Base-by-base conservation (phyloP, 2,329 filamentous ascomycete genomes). In the Rutstroemia sp. region DNA sequence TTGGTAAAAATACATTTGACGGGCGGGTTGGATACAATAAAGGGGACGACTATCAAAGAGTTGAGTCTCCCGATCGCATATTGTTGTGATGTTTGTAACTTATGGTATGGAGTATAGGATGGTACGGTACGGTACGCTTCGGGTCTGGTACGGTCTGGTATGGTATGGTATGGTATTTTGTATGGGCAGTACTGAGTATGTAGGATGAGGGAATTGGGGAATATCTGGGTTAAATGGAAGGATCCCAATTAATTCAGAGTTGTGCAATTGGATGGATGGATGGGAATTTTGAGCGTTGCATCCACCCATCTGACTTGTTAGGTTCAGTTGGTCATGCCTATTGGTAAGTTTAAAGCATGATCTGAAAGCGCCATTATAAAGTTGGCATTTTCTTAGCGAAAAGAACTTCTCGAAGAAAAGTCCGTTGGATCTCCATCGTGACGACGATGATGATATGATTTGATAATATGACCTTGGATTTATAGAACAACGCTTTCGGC, bases 161-260 rank as follows among this genome's bases (percentile, higher is more conserved):
- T 30, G 10, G 27, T 7, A 30, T 30, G 10, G 27, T 30, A 14
- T 41, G 19, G 19, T 19, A 19, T 19, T 19, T 19, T 37, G 50
- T 37, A 34, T 23, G 39, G 39, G 17, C 9, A n/a, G 39, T 42
- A 19, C 9, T 42, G 39, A 34, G 25, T 19, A 37, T 34, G 50
- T 45, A 34, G 21, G 39, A 39, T 48, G 19, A 53, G 17, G 30
- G 37, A 46, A 12, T 45, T 44, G 39, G 50, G 25, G 38, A 44
- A 30, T 25, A 39, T 38, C 25, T 39, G 10, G 34, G 44, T 39
- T 27, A 54, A 39, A 27, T 48, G 45, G 44, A 54, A 54, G 34
- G 51, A 54, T 54, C 51, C 25, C 44, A 49, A 54, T 49, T 49
- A 54, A 48, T 9, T 39, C 34, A 4, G 39, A 8, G 51, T 54